Conservation (phyloP, 345 rosid genomes). For the Pelargonium nanum region DNA sequence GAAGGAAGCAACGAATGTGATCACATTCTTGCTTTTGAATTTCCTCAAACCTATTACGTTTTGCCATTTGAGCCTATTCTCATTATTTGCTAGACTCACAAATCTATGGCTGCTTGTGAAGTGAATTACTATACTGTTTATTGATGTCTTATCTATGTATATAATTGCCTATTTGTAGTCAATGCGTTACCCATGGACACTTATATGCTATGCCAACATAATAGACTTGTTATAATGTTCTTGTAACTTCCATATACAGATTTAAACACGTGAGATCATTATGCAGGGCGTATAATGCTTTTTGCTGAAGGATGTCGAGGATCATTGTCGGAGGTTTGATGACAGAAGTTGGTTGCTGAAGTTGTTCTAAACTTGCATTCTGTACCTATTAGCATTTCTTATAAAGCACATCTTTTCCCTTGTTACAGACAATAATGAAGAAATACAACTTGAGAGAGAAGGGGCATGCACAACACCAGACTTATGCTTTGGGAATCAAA, state of each 20-base stretch:
- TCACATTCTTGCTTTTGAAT: no score
- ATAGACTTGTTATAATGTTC: not conserved
- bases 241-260: not conserved
- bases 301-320: constrained; percentile 97
- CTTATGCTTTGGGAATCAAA: constrained; percentile 93
- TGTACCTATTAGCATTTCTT: constrained; percentile 4
- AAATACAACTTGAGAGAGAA: constrained; percentile 67
- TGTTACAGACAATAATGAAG: constrained; percentile 46
- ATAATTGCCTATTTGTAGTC: no score
- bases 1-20: no score
- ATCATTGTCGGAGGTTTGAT: constrained; percentile 82
- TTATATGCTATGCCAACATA: not conserved
- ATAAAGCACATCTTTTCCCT: constrained; percentile 14
- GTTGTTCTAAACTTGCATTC: not conserved
- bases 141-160: no score
- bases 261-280: constrained; percentile 9
- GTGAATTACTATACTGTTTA: no score
- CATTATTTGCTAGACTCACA: no score
- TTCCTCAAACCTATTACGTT: no score
- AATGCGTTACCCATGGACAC: no score
- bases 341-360: constrained; percentile 11
- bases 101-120: no score
- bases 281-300: constrained; percentile 64
- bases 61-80: no score
- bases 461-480: constrained; percentile 84